Percentiles rank a stretch among this genome's conserved stretches.
phyloP scores from a whole-genome alignment of 2,329 filamentous ascomycete species.

The Epichloe gansuensis region DNA sequence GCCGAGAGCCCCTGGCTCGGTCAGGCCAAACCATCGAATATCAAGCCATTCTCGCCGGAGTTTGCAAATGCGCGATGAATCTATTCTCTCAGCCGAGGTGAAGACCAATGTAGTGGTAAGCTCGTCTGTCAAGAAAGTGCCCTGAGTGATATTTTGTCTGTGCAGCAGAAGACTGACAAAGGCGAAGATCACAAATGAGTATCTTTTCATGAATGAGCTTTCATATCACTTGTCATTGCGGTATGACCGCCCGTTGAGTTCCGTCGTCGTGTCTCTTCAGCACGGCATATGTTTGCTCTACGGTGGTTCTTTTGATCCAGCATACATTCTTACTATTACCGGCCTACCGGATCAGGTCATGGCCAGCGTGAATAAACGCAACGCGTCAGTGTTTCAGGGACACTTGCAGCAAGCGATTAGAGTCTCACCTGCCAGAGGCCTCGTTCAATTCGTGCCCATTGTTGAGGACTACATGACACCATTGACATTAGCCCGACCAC shows the following conservation, averaged over 20 bases:
- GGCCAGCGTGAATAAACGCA: conserved; percentile 66
- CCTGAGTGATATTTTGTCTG: background rate
- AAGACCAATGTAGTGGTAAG: conserved; percentile 21
- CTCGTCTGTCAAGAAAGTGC: background rate
- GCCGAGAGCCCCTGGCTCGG: conserved; percentile 1
- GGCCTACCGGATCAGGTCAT: conserved; percentile 57
- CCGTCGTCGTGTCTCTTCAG: conserved; percentile 62
- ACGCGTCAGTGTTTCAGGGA: conserved; percentile 63
- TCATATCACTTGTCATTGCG: conserved; percentile 60
- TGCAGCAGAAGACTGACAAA: background rate
- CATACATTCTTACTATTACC: conserved; percentile 64
- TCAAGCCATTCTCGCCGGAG: background rate
- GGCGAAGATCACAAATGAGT: conserved; percentile 57
- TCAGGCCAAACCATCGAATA: background rate
- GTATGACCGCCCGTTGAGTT: conserved; percentile 61
- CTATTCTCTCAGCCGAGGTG: conserved; percentile 9
- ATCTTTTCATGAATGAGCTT: conserved; percentile 59
- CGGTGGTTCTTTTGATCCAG: conserved; percentile 61
- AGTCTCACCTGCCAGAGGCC: conserved; percentile 52
- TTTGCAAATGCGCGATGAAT: background rate
- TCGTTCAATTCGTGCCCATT: conserved; percentile 59
- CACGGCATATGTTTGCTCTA: conserved; percentile 66
- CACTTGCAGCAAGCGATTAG: conserved; percentile 59
- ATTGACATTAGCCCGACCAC: background rate
- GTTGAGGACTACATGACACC: conserved; percentile 56